These are phyloP conservation scores for Raffaelea albimanens DNA, from an alignment of 2,329 filamentous ascomycete species.

Conservation along the genomic window DNA sequence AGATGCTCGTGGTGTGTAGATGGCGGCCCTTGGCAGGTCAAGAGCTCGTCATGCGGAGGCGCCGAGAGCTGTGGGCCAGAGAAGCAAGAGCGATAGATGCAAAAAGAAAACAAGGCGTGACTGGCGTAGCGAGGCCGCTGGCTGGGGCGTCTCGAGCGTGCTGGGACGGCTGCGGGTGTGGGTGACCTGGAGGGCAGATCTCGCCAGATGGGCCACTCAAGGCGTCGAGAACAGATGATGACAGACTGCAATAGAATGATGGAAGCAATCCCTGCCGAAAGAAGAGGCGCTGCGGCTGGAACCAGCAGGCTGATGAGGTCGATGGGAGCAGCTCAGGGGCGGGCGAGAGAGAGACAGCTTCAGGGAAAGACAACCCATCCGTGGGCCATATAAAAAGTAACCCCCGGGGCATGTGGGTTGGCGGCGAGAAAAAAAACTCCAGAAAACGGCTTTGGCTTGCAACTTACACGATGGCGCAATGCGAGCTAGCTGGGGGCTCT, in stretches of 20 bases:
- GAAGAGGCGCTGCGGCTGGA: not conserved
- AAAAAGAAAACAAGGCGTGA: too few species aligned
- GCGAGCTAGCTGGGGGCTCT: not conserved
- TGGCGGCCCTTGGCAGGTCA: too few species aligned
- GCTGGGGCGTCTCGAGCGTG: too few species aligned
- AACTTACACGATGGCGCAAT: not conserved
- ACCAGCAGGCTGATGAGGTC: not conserved
- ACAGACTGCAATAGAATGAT: conserved; percentile 12
- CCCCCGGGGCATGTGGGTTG: too few species aligned
- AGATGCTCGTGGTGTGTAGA: too few species aligned
- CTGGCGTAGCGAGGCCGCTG: too few species aligned
- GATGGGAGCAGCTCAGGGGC: too few species aligned
- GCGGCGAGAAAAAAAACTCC: not conserved
- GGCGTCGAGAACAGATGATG: conserved; percentile 7
- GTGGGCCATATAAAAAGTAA: not conserved
- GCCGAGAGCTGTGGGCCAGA: not conserved
- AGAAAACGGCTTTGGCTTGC: not conserved
- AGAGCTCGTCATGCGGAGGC: not conserved
- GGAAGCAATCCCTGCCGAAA: conserved; percentile 7
- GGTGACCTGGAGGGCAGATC: not conserved
- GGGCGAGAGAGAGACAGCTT: not conserved
- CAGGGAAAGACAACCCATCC: not conserved
- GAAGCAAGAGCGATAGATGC: not conserved
- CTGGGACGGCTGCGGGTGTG: not conserved
- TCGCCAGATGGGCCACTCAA: not conserved